Evolutionary conservation across 2,329 filamentous ascomycete genomes (phyloP), one percentile per base, ranked within the genome.

Genomic region (Dryadomyces quercivorus): DNA sequence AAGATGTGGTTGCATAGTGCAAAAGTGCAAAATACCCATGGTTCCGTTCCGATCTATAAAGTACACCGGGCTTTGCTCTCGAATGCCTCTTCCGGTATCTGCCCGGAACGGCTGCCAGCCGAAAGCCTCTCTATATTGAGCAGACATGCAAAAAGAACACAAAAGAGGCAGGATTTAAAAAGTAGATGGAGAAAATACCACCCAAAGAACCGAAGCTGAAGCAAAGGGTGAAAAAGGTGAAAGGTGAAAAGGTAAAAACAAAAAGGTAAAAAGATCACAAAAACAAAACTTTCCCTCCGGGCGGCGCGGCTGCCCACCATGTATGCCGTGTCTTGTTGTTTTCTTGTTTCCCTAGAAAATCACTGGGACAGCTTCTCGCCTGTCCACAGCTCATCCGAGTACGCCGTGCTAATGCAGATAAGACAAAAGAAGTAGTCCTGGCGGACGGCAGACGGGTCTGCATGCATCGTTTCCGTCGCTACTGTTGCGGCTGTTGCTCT

Each of bases 351-450:
- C 46, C 22, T 16, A n/a, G 22, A 10, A 22, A 51, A 43, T n/a
- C 49, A 18, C 15, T 47, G 20, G 20, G 38, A 16, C 49, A 15
- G 38, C 49, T 31, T 20, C 26, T 21, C 9, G 7, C 22, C 16
- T 5, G 34, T n/a, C 34, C 18, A n/a, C 42, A 20, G 42, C 21
- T 31, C 15, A 26, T 40, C 21, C 44, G 22, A 16, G 18, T 60
- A 51, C 45, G 43, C 47, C 51, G 26, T 47, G 51, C 51, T 52
- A 47, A 52, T 52, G 51, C 51, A 38, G 43, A 46, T 21, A 20
- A 52, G n/a, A 20, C 34, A 38, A 51, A 52, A 43, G n/a, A 18
- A 38, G 31, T 20, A 7, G 9, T 36, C 22, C 21, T 10, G 31
- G 42, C 2, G 49, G 15, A 38, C 20, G 31, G 34, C 26, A 31